A percentile compares a stretch with the other conserved stretches of the same genome.
These are phyloP conservation scores for Spinacia oleracea DNA, from an alignment of 179 eudicot species.

Conservation along the genomic window DNA sequence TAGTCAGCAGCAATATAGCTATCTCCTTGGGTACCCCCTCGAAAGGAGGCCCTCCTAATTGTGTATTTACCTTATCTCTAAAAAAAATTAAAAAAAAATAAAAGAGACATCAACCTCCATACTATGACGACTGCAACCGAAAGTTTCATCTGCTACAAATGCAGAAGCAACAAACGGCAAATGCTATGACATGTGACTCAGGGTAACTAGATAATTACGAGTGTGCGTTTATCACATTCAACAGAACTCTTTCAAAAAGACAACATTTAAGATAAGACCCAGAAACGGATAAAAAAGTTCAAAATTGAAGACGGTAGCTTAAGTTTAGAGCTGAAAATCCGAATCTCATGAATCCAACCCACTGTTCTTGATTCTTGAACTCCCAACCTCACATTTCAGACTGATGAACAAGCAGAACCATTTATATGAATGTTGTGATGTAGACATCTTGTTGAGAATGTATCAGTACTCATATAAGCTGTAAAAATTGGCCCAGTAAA, in stretches of 20 bases:
- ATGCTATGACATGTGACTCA: background rate
- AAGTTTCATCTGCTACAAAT: background rate
- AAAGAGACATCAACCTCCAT: background rate
- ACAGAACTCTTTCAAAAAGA: background rate
- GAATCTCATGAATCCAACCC: background rate
- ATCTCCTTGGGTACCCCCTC: too few relatives aligned
- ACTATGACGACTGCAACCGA: background rate
- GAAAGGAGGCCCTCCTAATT: too few relatives aligned
- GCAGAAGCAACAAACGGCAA: background rate
- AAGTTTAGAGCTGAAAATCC: background rate
- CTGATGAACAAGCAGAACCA: background rate
- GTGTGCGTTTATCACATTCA: background rate
- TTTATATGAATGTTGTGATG: background rate
- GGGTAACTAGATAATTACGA: background rate
- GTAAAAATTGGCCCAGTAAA: slow-evolving; percentile 3
- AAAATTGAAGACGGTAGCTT: background rate
- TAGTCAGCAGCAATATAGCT: slow-evolving; percentile 5
- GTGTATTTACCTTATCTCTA: too few relatives aligned
- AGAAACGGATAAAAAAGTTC: too few relatives aligned
- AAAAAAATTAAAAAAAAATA: too few relatives aligned
- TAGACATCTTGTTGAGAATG: slow-evolving; percentile 15
- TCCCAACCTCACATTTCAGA: background rate
- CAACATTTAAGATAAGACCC: background rate
- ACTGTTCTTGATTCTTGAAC: background rate
- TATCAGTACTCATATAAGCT: slow-evolving; percentile 5